Evolutionary conservation across 805 yeast species (phyloP), one percentile per base, ranked within the genome.

Genomic region (Jamesozyma jinghongensis): DNA sequence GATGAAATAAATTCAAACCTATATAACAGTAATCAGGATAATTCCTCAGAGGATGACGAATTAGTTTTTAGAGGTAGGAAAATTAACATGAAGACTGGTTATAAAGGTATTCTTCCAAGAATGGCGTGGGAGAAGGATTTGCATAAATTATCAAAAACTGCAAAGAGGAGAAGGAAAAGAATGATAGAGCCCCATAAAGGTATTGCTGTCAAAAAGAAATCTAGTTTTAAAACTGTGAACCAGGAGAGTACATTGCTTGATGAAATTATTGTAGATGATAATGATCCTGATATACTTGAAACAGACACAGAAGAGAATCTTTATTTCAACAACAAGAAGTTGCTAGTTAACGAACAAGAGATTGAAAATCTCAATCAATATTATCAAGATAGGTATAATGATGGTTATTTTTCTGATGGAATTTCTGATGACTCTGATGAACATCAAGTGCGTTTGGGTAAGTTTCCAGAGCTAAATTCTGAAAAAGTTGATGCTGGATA

Each of bases 101-200:
- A 53, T 36, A 47, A 54, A 25, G 65, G 65, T 16, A 48, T 61
- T 14, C 42, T 61, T 16, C 65, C 65, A 3, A 51, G 47, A 32
- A 41, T 49, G 36, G 58, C 56, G 3, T 61, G 65, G 65, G 53
- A 53, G 30, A 57, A 50, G 34, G 49, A 57, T 8, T 19, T 20
- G 36, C 42, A 33, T 3, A 18, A 5, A 4, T 20, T 27, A 20
- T 18, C 12, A 7, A 33, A 20, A 20, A 19, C 5, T 13, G 13
- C 6, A 4, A 20, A 4, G n/a, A 12, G 10, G 5, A 25, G 42
- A 38, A 30, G 19, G 30, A 40, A 33, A 13, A 27, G 6, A 22
- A 30, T 4, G 19, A 4, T 10, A 12, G 13, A 13, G 8, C n/a
- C 16, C n/a, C 31, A 35, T 12, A 32, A 41, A 13, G 35, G 43